phyloP scores from a whole-genome alignment of 108 stramenopile genomes.

The Pseudonitzschia delicatissima region DNA sequence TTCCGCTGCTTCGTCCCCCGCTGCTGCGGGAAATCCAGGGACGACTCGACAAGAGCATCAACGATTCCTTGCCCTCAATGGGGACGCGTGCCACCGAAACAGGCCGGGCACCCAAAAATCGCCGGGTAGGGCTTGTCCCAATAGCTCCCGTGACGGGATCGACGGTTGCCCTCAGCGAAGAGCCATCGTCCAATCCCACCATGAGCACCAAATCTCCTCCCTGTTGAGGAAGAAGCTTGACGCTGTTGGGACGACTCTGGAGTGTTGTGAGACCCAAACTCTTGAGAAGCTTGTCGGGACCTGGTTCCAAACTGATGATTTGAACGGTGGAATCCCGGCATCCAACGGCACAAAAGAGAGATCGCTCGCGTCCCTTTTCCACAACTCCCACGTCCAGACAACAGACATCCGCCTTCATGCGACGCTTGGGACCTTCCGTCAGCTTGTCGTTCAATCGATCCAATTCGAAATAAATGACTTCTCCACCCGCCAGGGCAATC shows the following conservation, averaged over 20 bases:
- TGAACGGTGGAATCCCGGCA: constrained; percentile 87
- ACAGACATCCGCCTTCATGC: constrained; percentile 89
- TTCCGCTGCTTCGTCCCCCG: neutral
- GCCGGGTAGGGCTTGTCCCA: constrained; percentile 80
- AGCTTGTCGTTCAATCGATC: constrained; percentile 81
- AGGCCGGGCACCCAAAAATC: constrained; percentile 91
- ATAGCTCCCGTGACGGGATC: constrained; percentile 89
- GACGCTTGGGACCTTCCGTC: constrained; percentile 71
- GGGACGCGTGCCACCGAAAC: constrained; percentile 85
- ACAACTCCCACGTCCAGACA: constrained; percentile 90
- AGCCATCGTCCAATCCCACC: constrained; percentile 91
- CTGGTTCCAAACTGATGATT: constrained; percentile 86
- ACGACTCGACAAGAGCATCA: constrained; percentile 89
- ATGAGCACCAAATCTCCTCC: constrained; percentile 62
- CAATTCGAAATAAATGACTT: constrained; percentile 95
- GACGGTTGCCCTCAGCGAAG: constrained; percentile 79
- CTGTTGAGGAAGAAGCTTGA: constrained; percentile 37
- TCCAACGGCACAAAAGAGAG: constrained; percentile 90
- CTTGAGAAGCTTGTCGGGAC: constrained; percentile 42
- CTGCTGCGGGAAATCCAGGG: constrained; percentile 85
- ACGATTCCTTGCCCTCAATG: constrained; percentile 61
- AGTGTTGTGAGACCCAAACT: constrained; percentile 62
- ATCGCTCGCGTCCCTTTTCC: constrained; percentile 69
- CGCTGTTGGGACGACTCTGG: constrained; percentile 67
- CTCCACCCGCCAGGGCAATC: constrained; percentile 91